Evolutionary conservation across 352 stramenopile species (phyloP), one percentile per base, ranked within the genome.

Genomic region (Phytophthora pseudosyringae): DNA sequence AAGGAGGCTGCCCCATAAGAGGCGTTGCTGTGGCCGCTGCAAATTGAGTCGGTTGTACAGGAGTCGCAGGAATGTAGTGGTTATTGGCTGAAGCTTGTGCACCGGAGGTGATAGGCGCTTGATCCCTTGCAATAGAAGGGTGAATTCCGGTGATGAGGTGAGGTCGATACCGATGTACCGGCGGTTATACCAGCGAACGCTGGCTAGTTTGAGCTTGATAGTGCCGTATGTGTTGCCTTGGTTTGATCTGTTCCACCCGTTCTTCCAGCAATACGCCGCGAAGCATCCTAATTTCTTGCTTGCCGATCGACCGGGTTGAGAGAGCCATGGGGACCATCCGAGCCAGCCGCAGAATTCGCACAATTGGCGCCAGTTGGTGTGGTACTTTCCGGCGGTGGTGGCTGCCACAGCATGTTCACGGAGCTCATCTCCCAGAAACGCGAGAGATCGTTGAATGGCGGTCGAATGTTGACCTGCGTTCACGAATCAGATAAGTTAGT

Each of bases 1-100:
- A 1, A 78, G 16, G 3, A 74, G 9, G 18, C 47, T 64, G 38
- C 45, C 70, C 58, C 71, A 79, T 18, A 73, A 31, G 2, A 75
- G 53, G 1, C 55, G 67, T 13, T 73, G 49, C 0, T 45, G 55
- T 0, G 67, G 53, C 38, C 32, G 32, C 9, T 31, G 18, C 0
- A 68, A 0, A 18, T 69, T 32, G 16, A 63, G 26, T 3, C 5
- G 21, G 7, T 43, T 6, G 7, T 53, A 48, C 2, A 79, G 45
- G 3, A 59, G 50, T 3, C 55, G 59, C 3, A 73, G 49, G 16
- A 76, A 67, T 1, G 62, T 51, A 25, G 46, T 32, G 2, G 67
- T 70, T 8, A 76, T 62, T 25, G 61, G 71, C 35, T 73, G 61
- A 8, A 66, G 59, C 43, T 78, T 75, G 5, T 11, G 26, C 0